Base-by-base conservation (phyloP, 2,329 filamentous ascomycete species). In the Cytospora leucostoma region DNA sequence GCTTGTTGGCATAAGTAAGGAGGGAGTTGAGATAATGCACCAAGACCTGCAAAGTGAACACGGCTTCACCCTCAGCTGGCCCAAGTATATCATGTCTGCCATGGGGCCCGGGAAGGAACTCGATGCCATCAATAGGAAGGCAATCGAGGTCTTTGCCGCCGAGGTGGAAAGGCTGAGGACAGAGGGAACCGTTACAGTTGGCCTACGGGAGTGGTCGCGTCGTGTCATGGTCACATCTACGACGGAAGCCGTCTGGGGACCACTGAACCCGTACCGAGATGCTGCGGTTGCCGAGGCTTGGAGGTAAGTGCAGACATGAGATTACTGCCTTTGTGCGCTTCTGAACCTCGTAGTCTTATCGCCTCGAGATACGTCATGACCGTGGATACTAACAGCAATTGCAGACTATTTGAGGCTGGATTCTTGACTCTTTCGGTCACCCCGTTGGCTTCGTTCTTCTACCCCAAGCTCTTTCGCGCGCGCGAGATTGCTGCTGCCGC, bases 211-310 rank as follows among this genome's bases (percentile, higher is more conserved):
- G 7, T 72, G 70, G 71, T 44, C 67, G 4, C 63, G 65, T 38
- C 47, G 58, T 1, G 57, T 65, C n/a, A 69, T 73, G 57, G 59
- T 68, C 10, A 56, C 35, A 2, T 56, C 70, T 15, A 72, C 70
- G 2, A 66, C 68, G 0, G 71, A 72, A 40, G 67, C 71, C 11
- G 63, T 71, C 21, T 73, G 65, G 55, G 71, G 71, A 0, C 69
- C 69, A 0, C 13, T 68, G 13, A 73, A 73, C 53, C 71, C 70
- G 4, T 71, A 66, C 44, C 66, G 68, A 15, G 68, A 72, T 34
- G 54, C 68, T 15, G 56, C 19, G 0, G 56, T 71, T 3, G 68
- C 54, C 15, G 51, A 68, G 1, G 70, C 70, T 10, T 73, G 69
- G 69, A 68, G 62, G 66, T 63, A 38, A 59, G 61, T 59, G 35